Percentiles rank a stretch among this genome's conserved stretches.
Evolutionary conservation across 2,329 filamentous ascomycete genomes (phyloP).

Genomic region (Podosphaera fusca): DNA sequence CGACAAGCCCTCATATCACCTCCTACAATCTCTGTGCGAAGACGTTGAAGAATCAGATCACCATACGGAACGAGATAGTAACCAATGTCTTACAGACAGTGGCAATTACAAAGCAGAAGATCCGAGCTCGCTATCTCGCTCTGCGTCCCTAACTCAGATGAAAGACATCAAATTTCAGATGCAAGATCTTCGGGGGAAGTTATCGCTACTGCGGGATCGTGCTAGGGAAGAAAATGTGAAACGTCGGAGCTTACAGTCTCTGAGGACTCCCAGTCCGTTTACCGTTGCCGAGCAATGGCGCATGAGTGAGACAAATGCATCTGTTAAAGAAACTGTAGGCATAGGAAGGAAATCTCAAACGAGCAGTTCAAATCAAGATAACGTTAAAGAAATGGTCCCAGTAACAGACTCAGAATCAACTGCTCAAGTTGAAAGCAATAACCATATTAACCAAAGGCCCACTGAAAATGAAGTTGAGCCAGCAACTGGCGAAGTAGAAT

Average conservation of each 20-base stretch:
- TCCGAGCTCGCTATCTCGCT: constrained; percentile 11
- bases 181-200: constrained; percentile 42
- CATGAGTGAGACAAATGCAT: constrained; percentile 7
- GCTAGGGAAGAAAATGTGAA: constrained; percentile 40
- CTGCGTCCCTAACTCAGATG: constrained; percentile 20
- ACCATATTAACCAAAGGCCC: neutral
- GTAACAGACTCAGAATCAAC: constrained; percentile 11
- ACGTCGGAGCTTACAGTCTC: constrained; percentile 35
- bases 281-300: constrained; percentile 18
- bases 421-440: constrained; percentile 13
- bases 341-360: neutral
- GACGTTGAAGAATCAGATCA: constrained; percentile 19
- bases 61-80: constrained; percentile 7
- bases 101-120: constrained; percentile 7
- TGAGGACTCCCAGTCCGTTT: constrained; percentile 30
- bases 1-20: neutral
- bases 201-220: constrained; percentile 40
- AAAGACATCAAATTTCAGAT: constrained; percentile 42
- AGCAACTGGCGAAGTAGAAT: constrained; percentile 3
- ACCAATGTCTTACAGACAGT: constrained; percentile 9
- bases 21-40: constrained; percentile 31
- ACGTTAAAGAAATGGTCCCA: constrained; percentile 5
- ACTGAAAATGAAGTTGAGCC: constrained; percentile 3
- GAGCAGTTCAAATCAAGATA: neutral
- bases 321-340: neutral